phyloP scores from a whole-genome alignment of 257 asterid genomes.

The Plectranthus barbatus region DNA sequence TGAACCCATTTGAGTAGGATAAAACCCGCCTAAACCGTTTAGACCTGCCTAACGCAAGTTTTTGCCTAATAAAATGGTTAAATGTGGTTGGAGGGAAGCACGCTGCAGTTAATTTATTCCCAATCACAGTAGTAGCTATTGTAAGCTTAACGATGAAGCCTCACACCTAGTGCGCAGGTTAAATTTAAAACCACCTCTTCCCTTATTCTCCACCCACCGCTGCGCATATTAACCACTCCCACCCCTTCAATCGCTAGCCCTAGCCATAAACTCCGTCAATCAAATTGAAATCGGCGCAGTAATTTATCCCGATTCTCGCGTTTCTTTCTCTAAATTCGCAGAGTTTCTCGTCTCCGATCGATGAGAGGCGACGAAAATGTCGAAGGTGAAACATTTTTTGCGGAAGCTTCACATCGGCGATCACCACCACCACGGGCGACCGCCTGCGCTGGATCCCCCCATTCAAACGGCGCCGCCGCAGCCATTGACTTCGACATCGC shows the following conservation, averaged over 20 bases:
- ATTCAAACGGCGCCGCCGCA: slow-evolving; percentile 25
- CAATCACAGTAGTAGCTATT: slow-evolving; percentile 3
- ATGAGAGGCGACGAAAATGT: slow-evolving; percentile 62
- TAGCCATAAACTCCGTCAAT: slow-evolving; percentile 12
- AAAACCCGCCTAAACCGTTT: no score
- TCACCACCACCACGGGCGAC: slow-evolving; percentile 34
- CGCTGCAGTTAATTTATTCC: slow-evolving; percentile 25
- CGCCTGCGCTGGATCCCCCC: slow-evolving; percentile 32
- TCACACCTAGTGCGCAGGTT: slow-evolving; percentile 16
- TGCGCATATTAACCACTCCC: slow-evolving; percentile 14
- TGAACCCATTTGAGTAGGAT: no score
- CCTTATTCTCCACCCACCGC: slow-evolving; percentile 28
- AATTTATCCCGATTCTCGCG: background rate
- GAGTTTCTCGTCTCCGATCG: slow-evolving; percentile 22
- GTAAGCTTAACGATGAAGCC: slow-evolving; percentile 34
- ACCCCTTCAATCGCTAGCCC: slow-evolving; percentile 8
- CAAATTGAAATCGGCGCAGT: background rate
- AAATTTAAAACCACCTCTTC: slow-evolving; percentile 9
- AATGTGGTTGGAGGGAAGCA: slow-evolving; percentile 24
- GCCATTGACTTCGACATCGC: slow-evolving; percentile 24
- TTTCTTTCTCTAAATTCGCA: slow-evolving; percentile 11
- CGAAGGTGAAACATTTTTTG: slow-evolving; percentile 88
- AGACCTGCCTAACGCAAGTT: no score
- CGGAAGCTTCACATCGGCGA: slow-evolving; percentile 94
- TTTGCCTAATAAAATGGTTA: background rate